A percentile compares a stretch with the other conserved stretches of the same genome.
phyloP scores from a whole-genome alignment of 768 basidiomycete species.

The Tylopilus plumbeoviolaceoides region DNA sequence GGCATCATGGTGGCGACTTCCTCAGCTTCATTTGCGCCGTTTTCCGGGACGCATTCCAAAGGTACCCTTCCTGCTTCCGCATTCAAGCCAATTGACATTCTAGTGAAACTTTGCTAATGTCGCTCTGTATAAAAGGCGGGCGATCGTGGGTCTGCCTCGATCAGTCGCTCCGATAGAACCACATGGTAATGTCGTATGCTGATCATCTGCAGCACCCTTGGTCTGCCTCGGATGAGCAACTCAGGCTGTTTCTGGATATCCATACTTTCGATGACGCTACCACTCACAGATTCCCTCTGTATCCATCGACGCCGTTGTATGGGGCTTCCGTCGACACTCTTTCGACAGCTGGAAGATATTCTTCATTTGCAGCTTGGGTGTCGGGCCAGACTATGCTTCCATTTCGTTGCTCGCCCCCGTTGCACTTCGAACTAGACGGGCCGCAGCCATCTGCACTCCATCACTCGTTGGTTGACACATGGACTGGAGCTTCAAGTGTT shows the following conservation, averaged over 20 bases:
- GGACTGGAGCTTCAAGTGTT: too few relatives aligned
- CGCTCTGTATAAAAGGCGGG: too few relatives aligned
- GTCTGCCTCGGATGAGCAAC: not conserved
- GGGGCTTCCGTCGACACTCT: not conserved
- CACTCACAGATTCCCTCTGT: not conserved
- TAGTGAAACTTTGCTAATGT: too few relatives aligned
- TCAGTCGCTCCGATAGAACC: too few relatives aligned
- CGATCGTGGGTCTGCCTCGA: too few relatives aligned
- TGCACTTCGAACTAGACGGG: not conserved
- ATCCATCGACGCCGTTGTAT: not conserved
- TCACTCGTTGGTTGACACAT: not conserved
- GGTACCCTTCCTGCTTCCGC: too few relatives aligned
- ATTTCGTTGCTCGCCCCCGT: not conserved
- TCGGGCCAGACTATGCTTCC: not conserved
- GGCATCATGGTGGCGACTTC: too few relatives aligned
- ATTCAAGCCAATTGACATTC: too few relatives aligned
- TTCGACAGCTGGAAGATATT: not conserved
- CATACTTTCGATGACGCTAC: not conserved
- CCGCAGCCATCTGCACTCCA: not conserved
- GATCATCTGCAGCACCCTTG: not conserved
- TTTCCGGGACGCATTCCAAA: too few relatives aligned
- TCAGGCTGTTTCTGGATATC: not conserved
- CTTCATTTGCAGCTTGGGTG: not conserved
- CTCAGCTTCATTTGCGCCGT: too few relatives aligned
- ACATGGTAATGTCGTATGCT: not conserved